These are phyloP conservation scores for Rhododendron simsii DNA, from an alignment of 148 eudicot genomes.

Conservation along the genomic window DNA sequence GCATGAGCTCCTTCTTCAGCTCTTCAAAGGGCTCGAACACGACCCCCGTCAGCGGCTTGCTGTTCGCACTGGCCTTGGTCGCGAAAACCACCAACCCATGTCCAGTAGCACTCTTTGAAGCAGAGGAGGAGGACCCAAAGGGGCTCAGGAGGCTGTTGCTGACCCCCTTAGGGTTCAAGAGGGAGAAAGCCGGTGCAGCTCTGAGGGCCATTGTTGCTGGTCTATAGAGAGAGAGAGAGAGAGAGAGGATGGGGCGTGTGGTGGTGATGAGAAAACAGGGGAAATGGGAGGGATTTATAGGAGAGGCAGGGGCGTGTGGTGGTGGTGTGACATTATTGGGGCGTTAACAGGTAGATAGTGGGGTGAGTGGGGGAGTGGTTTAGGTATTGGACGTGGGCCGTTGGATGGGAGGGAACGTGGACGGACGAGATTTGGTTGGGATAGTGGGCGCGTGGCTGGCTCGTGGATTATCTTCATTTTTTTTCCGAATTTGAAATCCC, in stretches of 20 bases:
- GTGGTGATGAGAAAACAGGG: not conserved
- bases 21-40: conserved; percentile 88
- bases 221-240: not conserved
- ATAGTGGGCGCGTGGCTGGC: conserved; percentile 42
- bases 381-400: conserved; percentile 30
- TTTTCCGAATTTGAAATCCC: not conserved
- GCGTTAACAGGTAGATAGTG: not conserved
- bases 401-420: conserved; percentile 42
- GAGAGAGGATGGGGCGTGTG: conserved; percentile 5
- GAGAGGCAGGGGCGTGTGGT: not conserved
- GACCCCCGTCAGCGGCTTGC: conserved; percentile 53
- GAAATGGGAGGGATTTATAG: not conserved
- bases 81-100: conserved; percentile 16
- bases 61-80: conserved; percentile 33
- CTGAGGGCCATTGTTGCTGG: conserved; percentile 40
- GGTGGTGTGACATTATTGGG: not conserved
- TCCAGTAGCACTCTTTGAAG: conserved; percentile 17
- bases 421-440: conserved; percentile 30
- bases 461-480: conserved; percentile 27
- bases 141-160: not conserved
- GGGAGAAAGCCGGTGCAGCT: conserved; percentile 39
- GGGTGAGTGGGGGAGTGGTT: conserved; percentile 4
- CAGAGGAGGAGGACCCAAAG: conserved; percentile 14
- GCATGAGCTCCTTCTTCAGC: conserved; percentile 75
- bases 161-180: conserved; percentile 24